phyloP scores from a whole-genome alignment of 2,329 filamentous ascomycete genomes.

The Aspergillus ochraceus region DNA sequence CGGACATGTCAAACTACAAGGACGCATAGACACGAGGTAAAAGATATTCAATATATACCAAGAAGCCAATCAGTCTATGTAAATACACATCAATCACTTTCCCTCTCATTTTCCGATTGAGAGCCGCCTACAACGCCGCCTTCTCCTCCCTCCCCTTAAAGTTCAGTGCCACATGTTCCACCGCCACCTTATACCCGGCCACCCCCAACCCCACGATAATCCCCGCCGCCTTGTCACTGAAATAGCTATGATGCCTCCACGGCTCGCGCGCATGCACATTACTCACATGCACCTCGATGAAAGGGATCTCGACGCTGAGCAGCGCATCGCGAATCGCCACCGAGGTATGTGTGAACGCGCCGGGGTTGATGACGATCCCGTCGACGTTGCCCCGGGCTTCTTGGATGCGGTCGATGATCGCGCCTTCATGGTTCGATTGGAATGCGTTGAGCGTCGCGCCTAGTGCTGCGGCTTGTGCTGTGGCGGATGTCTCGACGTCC shows the following conservation, averaged over 20 bases:
- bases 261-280: constrained; percentile 72
- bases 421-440: constrained; percentile 78
- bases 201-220: constrained; percentile 70
- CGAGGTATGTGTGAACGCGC: constrained; percentile 73
- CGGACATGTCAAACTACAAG: background rate
- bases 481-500: constrained; percentile 57
- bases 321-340: constrained; percentile 75
- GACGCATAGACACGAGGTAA: background rate
- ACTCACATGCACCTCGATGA: constrained; percentile 74
- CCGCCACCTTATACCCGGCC: constrained; percentile 61
- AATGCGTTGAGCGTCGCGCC: constrained; percentile 58
- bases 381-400: constrained; percentile 60
- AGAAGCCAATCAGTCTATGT: background rate
- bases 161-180: constrained; percentile 52
- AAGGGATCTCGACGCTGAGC: constrained; percentile 67
- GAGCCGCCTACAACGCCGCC: constrained; percentile 13
- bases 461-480: constrained; percentile 51
- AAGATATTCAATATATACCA: background rate
- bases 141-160: constrained; percentile 32
- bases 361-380: constrained; percentile 70
- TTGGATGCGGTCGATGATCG: constrained; percentile 72
- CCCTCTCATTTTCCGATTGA: background rate
- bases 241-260: constrained; percentile 68
- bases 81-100: background rate
- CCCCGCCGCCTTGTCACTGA: constrained; percentile 73